A percentile compares a stretch with the other conserved stretches of the same genome.
Conservation (phyloP, 192 early-diverging fungal species). For the Linnemannia exigua region DNA sequence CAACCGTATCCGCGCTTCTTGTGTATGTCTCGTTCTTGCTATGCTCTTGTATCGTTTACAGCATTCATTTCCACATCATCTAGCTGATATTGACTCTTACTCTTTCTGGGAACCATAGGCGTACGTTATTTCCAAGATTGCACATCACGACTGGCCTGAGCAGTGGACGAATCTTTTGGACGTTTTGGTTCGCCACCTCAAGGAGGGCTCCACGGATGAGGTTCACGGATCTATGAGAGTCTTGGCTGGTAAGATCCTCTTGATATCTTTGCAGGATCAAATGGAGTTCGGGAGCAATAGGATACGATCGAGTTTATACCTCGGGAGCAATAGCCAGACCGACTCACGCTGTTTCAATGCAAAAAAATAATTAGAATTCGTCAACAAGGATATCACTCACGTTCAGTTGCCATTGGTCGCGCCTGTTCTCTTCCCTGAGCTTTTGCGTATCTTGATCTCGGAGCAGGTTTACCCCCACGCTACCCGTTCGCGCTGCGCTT, state of each 20-base stretch:
- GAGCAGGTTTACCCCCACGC: conserved; percentile 70
- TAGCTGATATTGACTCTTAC: neutral
- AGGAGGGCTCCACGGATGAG: conserved; percentile 72
- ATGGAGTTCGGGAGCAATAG: neutral
- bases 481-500: conserved; percentile 82
- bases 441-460: conserved; percentile 81
- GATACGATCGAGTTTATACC: neutral
- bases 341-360: neutral
- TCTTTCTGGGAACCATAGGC: conserved; percentile 63
- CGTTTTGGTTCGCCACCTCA: conserved; percentile 77
- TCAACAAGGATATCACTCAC: conserved; percentile 88
- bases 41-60: neutral
- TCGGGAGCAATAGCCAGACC: neutral
- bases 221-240: conserved; percentile 94
- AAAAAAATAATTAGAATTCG: conserved; percentile 73
- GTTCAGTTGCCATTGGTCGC: conserved; percentile 88
- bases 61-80: neutral
- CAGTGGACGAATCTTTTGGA: conserved; percentile 93
- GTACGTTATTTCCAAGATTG: conserved; percentile 89
- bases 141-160: conserved; percentile 94
- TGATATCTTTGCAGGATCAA: neutral
- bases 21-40: conserved; percentile 56
- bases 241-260: conserved; percentile 60
- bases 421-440: conserved; percentile 85
- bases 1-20: conserved; percentile 74